phyloP scores from a whole-genome alignment of 1,139 yeast species.

The Schwanniomyces etchellsii region DNA sequence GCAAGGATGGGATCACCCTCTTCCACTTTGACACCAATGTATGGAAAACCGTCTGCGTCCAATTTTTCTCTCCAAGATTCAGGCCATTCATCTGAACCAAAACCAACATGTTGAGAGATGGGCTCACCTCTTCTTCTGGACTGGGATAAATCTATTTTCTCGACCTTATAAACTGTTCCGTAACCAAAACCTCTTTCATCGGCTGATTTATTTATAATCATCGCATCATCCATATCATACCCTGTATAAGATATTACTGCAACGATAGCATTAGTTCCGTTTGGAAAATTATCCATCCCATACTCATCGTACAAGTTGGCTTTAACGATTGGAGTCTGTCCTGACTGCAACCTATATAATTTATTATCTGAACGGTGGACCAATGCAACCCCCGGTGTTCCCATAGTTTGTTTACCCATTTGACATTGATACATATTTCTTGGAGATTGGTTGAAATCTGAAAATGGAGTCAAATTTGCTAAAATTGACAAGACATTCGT shows the following conservation, averaged over 20 bases:
- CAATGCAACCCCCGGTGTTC: conserved; percentile 97
- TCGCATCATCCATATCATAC: conserved; percentile 99
- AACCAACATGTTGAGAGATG: conserved; percentile 89
- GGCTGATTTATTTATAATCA: conserved; percentile 95
- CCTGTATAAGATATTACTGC: conserved; percentile 99
- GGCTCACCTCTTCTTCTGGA: conserved; percentile 92
- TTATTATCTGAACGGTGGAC: conserved; percentile 93
- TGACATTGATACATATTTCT: conserved; percentile 99
- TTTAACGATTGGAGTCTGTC: conserved; percentile 96
- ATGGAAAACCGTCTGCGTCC: conserved; percentile 91
- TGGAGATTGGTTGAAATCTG: conserved; percentile 98
- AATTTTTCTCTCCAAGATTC: conserved; percentile 81
- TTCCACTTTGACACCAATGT: conserved; percentile 78
- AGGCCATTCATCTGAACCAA: conserved; percentile 92
- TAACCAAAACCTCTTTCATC: conserved; percentile 98
- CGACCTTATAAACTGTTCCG: conserved; percentile 94
- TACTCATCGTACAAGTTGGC: conserved; percentile 92
- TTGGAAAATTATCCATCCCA: conserved; percentile 98
- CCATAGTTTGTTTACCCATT: conserved; percentile 99
- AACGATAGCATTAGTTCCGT: conserved; percentile 97
- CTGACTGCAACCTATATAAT: conserved; percentile 84
- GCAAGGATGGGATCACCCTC: conserved; percentile 98
- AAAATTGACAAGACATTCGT: conserved; percentile 89
- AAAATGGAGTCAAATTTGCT: conserved; percentile 95
- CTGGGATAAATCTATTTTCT: conserved; percentile 75